Conservation (phyloP, 2,329 filamentous ascomycete genomes). For the Acrodontium crateriforme region DNA sequence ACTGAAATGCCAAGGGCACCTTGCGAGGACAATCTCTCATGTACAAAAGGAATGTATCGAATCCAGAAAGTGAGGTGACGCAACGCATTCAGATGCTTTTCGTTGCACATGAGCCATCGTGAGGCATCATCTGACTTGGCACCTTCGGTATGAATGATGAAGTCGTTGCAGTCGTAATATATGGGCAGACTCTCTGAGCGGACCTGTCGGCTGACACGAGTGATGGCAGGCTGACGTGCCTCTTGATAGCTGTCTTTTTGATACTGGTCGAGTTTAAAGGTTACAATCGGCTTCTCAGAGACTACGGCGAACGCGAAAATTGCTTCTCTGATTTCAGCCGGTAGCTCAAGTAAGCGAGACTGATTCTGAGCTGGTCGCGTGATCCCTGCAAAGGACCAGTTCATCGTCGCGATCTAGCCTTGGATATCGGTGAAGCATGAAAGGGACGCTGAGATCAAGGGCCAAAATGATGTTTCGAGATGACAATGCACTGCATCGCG, state of each 20-base stretch:
- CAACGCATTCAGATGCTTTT: constrained; percentile 8
- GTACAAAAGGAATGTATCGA: constrained; percentile 10
- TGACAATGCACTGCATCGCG: too few species aligned
- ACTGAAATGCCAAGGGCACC: constrained; percentile 13
- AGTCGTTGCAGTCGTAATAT: constrained; percentile 17
- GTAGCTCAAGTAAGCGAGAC: constrained; percentile 11
- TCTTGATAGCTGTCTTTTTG: constrained; percentile 15
- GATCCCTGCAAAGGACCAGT: too few species aligned
- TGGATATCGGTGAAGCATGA: too few species aligned
- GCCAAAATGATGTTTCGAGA: too few species aligned
- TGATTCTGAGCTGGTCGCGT: too few species aligned
- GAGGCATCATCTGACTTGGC: constrained; percentile 13
- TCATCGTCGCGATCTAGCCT: too few species aligned
- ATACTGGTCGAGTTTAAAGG: constrained; percentile 18
- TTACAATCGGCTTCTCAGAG: constrained; percentile 12
- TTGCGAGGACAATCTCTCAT: constrained; percentile 6
- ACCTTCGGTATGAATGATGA: constrained; percentile 19
- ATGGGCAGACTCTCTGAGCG: constrained; percentile 16
- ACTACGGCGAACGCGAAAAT: constrained; percentile 15
- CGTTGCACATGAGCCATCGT: constrained; percentile 14
- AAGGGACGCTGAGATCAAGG: too few species aligned
- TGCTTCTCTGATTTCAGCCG: constrained; percentile 13
- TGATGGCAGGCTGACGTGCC: constrained; percentile 16
- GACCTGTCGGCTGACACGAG: constrained; percentile 14
- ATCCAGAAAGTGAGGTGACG: constrained; percentile 16